Conservation (phyloP, 2,329 filamentous ascomycete species). For the Dactylellina parvicollis region DNA sequence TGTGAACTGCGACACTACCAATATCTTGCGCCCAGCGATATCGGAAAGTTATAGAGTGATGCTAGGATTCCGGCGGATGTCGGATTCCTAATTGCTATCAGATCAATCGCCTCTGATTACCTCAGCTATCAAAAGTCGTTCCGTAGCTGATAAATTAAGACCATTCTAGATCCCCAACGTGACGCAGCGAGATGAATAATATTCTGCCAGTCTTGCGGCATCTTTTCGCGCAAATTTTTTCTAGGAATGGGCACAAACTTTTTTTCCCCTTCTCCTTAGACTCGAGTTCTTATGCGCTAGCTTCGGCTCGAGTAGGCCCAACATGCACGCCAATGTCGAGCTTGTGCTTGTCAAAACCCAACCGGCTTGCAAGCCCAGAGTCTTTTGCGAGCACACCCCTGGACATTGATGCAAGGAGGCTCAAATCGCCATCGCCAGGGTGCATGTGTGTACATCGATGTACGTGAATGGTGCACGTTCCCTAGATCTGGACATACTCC, state of each 20-base stretch:
- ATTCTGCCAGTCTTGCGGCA: background rate
- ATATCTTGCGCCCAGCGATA: conserved; percentile 1
- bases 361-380: conserved; percentile 5
- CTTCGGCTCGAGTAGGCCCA: conserved; percentile 9
- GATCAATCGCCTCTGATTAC: conserved; percentile 29
- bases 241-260: background rate
- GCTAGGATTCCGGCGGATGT: background rate
- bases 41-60: conserved; percentile 15
- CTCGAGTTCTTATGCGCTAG: conserved; percentile 29
- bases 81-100: conserved; percentile 25
- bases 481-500: background rate
- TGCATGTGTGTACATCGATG: background rate
- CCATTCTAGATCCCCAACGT: conserved; percentile 36
- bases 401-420: conserved; percentile 32
- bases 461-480: background rate
- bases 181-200: conserved; percentile 48
- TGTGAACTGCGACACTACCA: background rate
- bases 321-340: conserved; percentile 1
- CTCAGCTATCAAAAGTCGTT: background rate
- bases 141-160: conserved; percentile 41
- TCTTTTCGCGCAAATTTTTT: conserved; percentile 12
- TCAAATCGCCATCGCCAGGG: conserved; percentile 10
- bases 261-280: background rate
- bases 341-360: too few relatives aligned
- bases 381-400: background rate